A percentile compares a stretch with the other conserved stretches of the same genome.
These are phyloP conservation scores for Lactifluus piperatus DNA, from an alignment of 768 basidiomycete genomes.

Conservation along the genomic window DNA sequence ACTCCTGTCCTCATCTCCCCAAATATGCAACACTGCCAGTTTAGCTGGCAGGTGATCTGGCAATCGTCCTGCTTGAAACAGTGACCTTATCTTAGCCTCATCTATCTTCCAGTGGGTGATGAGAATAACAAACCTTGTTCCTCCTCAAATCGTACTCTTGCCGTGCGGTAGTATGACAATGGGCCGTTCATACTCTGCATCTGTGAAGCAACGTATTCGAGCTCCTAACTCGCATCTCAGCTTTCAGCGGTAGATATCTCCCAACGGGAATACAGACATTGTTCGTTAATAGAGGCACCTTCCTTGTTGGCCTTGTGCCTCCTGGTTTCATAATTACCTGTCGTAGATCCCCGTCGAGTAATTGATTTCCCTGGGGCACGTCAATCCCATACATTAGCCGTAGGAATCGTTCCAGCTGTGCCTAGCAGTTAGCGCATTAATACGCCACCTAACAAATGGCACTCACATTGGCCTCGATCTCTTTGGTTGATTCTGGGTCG, in stretches of 20 bases:
- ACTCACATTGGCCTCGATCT: slow-evolving; percentile 51
- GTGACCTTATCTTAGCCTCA: background rate
- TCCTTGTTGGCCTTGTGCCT: background rate
- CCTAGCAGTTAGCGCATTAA: background rate
- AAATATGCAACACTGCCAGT: slow-evolving; percentile 11
- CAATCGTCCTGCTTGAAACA: background rate
- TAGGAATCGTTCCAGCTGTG: slow-evolving; percentile 22
- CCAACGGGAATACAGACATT: slow-evolving; percentile 9
- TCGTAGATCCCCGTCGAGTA: slow-evolving; percentile 12
- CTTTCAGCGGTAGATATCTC: background rate
- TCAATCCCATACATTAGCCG: slow-evolving; percentile 11
- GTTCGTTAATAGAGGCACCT: slow-evolving; percentile 11
- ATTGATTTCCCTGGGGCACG: background rate
- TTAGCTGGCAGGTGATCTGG: background rate
- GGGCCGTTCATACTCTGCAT: slow-evolving; percentile 55
- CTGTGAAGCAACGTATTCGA: slow-evolving; percentile 40
- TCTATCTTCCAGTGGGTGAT: background rate
- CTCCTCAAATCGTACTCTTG: slow-evolving; percentile 53
- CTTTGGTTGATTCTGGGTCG: slow-evolving; percentile 38
- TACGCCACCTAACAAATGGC: background rate
- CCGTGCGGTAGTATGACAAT: slow-evolving; percentile 69
- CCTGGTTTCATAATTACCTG: slow-evolving; percentile 5
- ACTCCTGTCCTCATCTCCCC: slow-evolving; percentile 35
- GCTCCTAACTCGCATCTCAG: slow-evolving; percentile 36
- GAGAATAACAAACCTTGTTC: slow-evolving; percentile 37